A percentile compares a stretch with the other conserved stretches of the same genome.
These are phyloP conservation scores for Salix koriyanagi DNA, from an alignment of 345 rosid genomes.

Conservation along the genomic window DNA sequence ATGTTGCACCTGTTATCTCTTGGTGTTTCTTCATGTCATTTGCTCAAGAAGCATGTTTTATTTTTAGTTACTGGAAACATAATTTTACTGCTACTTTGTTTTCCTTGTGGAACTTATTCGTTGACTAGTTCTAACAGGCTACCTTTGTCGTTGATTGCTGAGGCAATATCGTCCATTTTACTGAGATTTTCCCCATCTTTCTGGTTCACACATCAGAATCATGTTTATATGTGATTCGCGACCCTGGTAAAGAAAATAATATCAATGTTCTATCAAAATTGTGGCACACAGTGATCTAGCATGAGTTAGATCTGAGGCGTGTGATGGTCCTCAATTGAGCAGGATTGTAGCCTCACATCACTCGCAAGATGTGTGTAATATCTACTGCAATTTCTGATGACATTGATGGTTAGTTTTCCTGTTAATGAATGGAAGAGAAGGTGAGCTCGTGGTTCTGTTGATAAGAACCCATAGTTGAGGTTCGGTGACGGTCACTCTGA, in stretches of 20 bases:
- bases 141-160: neutral
- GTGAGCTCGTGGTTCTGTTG: neutral
- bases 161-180: neutral
- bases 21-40: neutral
- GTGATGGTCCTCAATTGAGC: neutral
- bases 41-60: neutral
- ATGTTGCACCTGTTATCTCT: slow-evolving; percentile 9
- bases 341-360: neutral
- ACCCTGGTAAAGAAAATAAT: neutral
- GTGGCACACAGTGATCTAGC: too few relatives aligned
- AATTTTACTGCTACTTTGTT: neutral
- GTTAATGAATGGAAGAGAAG: neutral
- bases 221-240: neutral
- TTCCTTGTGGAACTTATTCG: neutral
- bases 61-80: neutral
- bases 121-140: neutral
- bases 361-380: neutral
- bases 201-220: neutral
- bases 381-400: neutral
- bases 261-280: too few relatives aligned
- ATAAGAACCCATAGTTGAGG: neutral
- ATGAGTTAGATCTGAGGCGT: neutral
- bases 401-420: neutral
- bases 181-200: neutral
- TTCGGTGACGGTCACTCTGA: too few relatives aligned